Base-by-base conservation (phyloP, 768 basidiomycete genomes). In the Leccinellum albellum region DNA sequence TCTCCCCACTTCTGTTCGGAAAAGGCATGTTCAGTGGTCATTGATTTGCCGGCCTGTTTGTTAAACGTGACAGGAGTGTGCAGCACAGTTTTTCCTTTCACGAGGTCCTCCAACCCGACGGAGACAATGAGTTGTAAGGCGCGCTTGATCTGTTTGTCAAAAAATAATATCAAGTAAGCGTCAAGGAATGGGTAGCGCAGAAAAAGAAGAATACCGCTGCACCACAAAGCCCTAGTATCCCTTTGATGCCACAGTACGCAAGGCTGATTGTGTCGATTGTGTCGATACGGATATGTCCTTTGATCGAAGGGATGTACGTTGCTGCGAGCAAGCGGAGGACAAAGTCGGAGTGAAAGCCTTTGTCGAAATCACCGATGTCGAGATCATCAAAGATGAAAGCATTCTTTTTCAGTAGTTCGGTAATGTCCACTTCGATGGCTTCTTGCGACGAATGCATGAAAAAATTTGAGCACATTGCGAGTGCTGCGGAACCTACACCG, bases 371-470 rank as follows among this genome's bases (percentile, higher is more conserved):
- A 3, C 5, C 14, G 1, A 15, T 15, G 6, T 24, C 15, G 8
- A 53, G 23, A 6, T 45, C 52, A 3, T 45, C 2, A 3, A 45
- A 53, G 12, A 53, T 21, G 9, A 15, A 53, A 3, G 6, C 3
- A 4, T 32, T 31, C 1, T 32, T 4, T 6, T 24, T 2, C 3
- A 53, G 44, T 0, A 53, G 21, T n/a, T 23, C 15, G 4, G 5
- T 4, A 8, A 17, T 2, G 1, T 53, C 14, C 0, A 5, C 9
- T 0, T 8, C 1, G 6, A 31, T 14, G 1, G 2, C 2, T 29
- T 42, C 28, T 20, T 13, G 6, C 2, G 3, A 3, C 12, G 9
- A 42, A 1, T 29, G 8, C 28, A 23, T 32, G 10, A 32, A 53
- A n/a, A 53, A 53, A 9, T 21, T 46, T 0, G 17, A 10, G 8